Base-by-base conservation (phyloP, 257 asterid species). In the Catharanthus roseus region DNA sequence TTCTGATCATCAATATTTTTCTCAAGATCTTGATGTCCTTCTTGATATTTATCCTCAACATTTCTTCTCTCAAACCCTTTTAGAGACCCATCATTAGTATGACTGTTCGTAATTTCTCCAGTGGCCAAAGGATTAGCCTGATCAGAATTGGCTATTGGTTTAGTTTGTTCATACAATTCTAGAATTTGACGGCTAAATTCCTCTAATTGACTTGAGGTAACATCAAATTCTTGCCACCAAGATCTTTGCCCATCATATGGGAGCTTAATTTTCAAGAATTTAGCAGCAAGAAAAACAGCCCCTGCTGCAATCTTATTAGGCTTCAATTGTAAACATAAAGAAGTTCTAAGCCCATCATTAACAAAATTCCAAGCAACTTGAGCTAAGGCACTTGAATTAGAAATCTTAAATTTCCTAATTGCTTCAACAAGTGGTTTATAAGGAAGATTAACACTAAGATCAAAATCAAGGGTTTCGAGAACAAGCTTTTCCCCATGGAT, bases 191-290 rank as follows among this genome's bases (percentile, higher is more conserved):
- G 89, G 90, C 96, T 89, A 57, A 89, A 92, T 82, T 96, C 98
- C 95, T 92, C 98, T 83, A 92, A 85, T 80, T 93, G 98, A 83
- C 91, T 96, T 75, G 99, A 97, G 76, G 96, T 91, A 81, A 93
- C 97, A 79, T 86, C 96, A 82, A 93, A 87, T 85, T 93, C 99
- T 83, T 91, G 99, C 99, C 99, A 91, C 99, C 99, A 93, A 81
- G 85, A 89, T 86, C 87, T 89, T 82, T 90, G 96, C 7, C 92
- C 90, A 49, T 93, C 98, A 75, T 85, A 78, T 61, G 96, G 97
- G 81, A 91, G 96, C 91, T 89, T 93, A 66, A 93, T 96, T 89
- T 89, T 91, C 65, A 93, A 96, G 77, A 93, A 93, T 90, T 93
- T 91, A 81, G 97, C 96, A 78, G 98, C 98, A 67, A 93, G 97